Evolutionary conservation across 1,139 yeast genomes (phyloP).

Genomic region (Lodderomyces theae): DNA sequence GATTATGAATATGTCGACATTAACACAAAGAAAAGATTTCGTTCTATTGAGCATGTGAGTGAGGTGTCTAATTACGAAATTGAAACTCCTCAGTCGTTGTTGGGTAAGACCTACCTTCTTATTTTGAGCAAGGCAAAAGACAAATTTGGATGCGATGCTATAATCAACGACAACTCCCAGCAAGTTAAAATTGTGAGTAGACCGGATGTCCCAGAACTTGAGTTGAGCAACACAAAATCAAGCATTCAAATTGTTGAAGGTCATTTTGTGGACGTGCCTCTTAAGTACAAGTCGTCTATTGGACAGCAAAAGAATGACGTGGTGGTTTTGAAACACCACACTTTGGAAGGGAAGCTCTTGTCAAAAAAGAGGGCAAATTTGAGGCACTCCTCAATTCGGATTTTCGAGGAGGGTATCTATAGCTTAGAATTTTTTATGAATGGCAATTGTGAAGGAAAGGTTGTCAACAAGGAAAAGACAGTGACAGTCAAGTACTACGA

Average conservation of each 20-base stretch:
- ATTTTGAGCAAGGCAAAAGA: conserved; percentile 67
- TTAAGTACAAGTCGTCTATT: conserved; percentile 38
- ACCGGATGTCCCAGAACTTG: conserved; percentile 55
- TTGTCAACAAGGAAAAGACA: conserved; percentile 30
- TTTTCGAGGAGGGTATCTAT: conserved; percentile 62
- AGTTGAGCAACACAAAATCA: conserved; percentile 20
- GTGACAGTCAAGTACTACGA: conserved; percentile 51
- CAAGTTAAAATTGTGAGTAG: conserved; percentile 63
- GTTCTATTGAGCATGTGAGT: conserved; percentile 42
- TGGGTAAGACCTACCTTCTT: conserved; percentile 71
- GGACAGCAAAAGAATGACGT: conserved; percentile 26
- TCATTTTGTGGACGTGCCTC: conserved; percentile 53
- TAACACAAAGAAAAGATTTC: conserved; percentile 29
- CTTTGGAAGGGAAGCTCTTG: conserved; percentile 6
- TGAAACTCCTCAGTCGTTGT: conserved; percentile 49
- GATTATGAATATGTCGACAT: conserved; percentile 52
- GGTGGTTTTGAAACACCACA: conserved; percentile 25
- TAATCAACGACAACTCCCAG: conserved; percentile 45
- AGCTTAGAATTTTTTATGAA: conserved; percentile 57
- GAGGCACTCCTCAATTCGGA: conserved; percentile 18
- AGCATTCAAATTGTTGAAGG: conserved; percentile 58
- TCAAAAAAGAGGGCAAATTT: conserved; percentile 7
- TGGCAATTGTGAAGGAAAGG: conserved; percentile 66
- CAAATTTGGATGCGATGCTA: conserved; percentile 67
- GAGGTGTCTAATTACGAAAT: conserved; percentile 47